Evolutionary conservation across 176 grass and related monocot species (phyloP).

Genomic region (Musa beccarii): DNA sequence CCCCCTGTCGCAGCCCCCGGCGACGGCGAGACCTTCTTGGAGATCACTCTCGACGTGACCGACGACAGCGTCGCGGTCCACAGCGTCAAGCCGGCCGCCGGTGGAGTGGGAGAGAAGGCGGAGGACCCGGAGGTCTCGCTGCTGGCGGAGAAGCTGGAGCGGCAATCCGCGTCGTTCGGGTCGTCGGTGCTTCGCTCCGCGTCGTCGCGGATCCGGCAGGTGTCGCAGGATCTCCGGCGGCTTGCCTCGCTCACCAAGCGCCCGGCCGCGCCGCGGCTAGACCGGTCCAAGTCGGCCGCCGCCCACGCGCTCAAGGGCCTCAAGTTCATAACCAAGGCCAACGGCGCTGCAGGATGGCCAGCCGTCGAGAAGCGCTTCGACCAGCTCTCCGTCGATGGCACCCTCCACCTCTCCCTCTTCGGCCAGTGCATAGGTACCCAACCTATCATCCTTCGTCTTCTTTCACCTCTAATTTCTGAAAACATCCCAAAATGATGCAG

Average conservation of each 20-base stretch:
- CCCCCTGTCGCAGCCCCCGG: constrained; percentile 1
- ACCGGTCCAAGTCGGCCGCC: constrained; percentile 50
- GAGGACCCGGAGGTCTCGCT: constrained; percentile 7
- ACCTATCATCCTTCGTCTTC: neutral
- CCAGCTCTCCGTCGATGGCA: constrained; percentile 48
- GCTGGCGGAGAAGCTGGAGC: constrained; percentile 20
- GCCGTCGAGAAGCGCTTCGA: constrained; percentile 81
- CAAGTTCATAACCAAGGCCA: constrained; percentile 66
- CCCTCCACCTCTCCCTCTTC: constrained; percentile 59
- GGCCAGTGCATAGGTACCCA: constrained; percentile 79
- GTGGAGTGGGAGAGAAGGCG: neutral
- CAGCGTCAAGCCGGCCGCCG: constrained; percentile 55
- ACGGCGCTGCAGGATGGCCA: constrained; percentile 51
- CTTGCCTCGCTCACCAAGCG: constrained; percentile 33
- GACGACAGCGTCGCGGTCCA: constrained; percentile 74
- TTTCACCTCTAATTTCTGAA: neutral
- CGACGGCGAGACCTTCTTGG: constrained; percentile 68
- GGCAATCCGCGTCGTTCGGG: neutral
- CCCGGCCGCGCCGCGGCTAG: neutral
- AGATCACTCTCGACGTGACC: constrained; percentile 84
- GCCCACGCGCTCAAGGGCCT: constrained; percentile 59
- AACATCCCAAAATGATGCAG: constrained; percentile 17
- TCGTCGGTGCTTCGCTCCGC: neutral
- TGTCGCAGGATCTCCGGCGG: constrained; percentile 76
- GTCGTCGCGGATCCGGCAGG: constrained; percentile 38